phyloP scores from a whole-genome alignment of 768 basidiomycete genomes.

The Boletus subcaerulescens region DNA sequence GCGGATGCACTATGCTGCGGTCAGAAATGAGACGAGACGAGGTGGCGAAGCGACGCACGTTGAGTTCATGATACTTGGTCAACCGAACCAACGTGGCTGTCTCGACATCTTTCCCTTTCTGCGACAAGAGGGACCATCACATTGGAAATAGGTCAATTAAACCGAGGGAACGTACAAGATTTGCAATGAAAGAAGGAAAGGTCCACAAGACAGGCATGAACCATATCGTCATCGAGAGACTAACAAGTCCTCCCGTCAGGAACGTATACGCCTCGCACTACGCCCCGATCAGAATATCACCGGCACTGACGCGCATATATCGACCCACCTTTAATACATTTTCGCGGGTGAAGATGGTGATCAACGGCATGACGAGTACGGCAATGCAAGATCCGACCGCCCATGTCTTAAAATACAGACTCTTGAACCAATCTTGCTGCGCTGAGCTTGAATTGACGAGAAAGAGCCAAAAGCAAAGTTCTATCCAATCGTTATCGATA shows the following conservation, averaged over 20 bases:
- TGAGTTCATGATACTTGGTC: constrained; percentile 79
- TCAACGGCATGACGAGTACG: constrained; percentile 63
- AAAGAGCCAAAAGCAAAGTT: constrained; percentile 87
- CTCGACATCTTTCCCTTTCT: constrained; percentile 66
- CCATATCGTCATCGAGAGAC: constrained; percentile 67
- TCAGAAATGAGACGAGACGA: background rate
- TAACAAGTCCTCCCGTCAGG: constrained; percentile 66
- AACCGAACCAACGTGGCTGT: constrained; percentile 60
- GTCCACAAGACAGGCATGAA: constrained; percentile 71
- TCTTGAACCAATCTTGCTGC: constrained; percentile 76
- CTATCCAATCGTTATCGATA: constrained; percentile 34
- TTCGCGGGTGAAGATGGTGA: constrained; percentile 59
- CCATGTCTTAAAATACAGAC: constrained; percentile 74
- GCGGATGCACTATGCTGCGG: constrained; percentile 53
- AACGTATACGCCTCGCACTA: constrained; percentile 72
- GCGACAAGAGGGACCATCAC: background rate
- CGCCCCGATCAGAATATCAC: constrained; percentile 9
- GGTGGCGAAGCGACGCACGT: constrained; percentile 46
- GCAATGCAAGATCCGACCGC: constrained; percentile 58
- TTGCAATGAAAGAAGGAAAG: constrained; percentile 63
- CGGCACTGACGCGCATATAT: background rate
- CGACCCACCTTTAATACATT: constrained; percentile 56
- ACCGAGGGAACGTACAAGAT: constrained; percentile 46
- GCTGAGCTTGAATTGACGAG: constrained; percentile 61
- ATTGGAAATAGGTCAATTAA: background rate